phyloP scores from a whole-genome alignment of 2,329 filamentous ascomycete genomes.

The Zelopaecilomyces penicillatus region DNA sequence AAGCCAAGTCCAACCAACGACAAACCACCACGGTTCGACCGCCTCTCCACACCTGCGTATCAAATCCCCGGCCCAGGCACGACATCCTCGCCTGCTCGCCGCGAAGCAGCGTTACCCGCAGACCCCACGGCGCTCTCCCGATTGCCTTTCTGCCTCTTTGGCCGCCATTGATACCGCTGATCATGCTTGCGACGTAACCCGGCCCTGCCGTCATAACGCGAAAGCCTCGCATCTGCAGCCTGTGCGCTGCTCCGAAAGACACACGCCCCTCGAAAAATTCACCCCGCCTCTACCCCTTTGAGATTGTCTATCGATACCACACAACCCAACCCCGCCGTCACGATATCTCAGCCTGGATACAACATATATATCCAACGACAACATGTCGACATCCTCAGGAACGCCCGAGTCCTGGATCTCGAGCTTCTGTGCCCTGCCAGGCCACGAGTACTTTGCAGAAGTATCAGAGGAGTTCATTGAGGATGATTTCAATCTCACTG shows the following conservation, averaged over 20 bases:
- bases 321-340: background rate
- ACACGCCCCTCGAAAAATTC: background rate
- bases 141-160: too few species aligned
- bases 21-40: too few species aligned
- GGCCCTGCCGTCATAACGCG: background rate
- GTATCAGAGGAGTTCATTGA: slow-evolving; percentile 99
- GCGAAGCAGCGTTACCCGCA: too few species aligned
- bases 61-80: too few species aligned
- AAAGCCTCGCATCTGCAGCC: slow-evolving; percentile 3
- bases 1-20: too few species aligned
- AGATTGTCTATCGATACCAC: slow-evolving; percentile 6
- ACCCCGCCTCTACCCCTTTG: background rate
- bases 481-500: slow-evolving; percentile 98
- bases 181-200: background rate
- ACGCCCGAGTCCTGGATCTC: slow-evolving; percentile 90
- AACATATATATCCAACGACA: slow-evolving; percentile 7
- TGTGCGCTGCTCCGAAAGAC: slow-evolving; percentile 1
- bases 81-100: too few species aligned
- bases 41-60: too few species aligned
- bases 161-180: background rate
- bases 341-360: too few species aligned
- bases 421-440: slow-evolving; percentile 89
- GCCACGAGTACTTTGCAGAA: slow-evolving; percentile 98
- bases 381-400: slow-evolving; percentile 54
- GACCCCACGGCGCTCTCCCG: too few species aligned